These are phyloP conservation scores for Spathaspora sp. DNA, from an alignment of 1,139 yeast genomes.

Conservation along the genomic window DNA sequence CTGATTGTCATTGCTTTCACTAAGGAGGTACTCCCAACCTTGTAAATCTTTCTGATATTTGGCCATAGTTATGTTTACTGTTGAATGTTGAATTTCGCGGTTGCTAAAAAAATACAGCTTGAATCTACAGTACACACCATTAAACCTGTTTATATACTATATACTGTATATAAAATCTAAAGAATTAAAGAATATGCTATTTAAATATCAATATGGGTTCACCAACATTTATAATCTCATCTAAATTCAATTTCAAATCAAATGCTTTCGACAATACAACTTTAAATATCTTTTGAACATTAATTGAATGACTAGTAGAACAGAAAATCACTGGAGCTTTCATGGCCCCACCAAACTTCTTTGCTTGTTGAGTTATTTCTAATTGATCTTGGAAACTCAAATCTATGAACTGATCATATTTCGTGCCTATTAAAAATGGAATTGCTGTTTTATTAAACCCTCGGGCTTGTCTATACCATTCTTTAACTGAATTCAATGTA, in stretches of 20 bases:
- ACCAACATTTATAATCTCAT: constrained; percentile 80
- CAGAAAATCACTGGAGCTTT: constrained; percentile 87
- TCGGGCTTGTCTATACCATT: constrained; percentile 93
- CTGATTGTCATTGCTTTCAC: constrained; percentile 10
- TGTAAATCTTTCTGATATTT: constrained; percentile 22
- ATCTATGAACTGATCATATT: constrained; percentile 85
- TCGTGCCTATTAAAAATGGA: constrained; percentile 91
- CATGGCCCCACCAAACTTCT: constrained; percentile 89
- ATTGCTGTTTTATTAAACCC: constrained; percentile 91
- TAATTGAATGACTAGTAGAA: constrained; percentile 90
- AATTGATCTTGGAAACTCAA: constrained; percentile 79
- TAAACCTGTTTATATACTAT: neutral
- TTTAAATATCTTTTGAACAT: constrained; percentile 92
- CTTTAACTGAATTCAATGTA: constrained; percentile 82
- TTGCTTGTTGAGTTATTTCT: constrained; percentile 82
- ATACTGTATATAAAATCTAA: neutral
- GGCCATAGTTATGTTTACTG: constrained; percentile 19
- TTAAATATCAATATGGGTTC: constrained; percentile 85
- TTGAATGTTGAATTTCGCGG: neutral
- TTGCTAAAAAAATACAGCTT: neutral
- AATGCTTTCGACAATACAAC: constrained; percentile 90
- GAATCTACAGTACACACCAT: too few relatives aligned
- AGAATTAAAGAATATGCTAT: constrained; percentile 10
- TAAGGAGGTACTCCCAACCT: constrained; percentile 33
- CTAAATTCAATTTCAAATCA: constrained; percentile 79